Evolutionary conservation across 176 grass and related monocot species (phyloP), one percentile per base, ranked within the genome.

Genomic region (Ensete ventricosum): DNA sequence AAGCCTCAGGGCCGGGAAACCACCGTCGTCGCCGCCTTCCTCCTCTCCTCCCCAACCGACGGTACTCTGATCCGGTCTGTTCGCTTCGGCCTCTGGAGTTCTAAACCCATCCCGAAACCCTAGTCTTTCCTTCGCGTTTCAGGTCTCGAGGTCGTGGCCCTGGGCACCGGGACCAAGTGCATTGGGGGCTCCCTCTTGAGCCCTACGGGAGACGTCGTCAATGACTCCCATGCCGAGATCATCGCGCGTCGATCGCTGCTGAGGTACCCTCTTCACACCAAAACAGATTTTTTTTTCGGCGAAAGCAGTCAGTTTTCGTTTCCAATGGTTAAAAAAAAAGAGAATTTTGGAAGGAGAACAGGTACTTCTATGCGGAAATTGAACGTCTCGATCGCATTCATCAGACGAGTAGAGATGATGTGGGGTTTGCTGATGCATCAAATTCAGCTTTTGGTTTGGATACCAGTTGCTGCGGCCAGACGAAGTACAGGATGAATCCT

Each of bases 91-190:
- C 49, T 70, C 72, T 55, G n/a, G 27, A 51, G 16, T 53, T 19
- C n/a, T 74, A 26, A 69, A 55, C 24, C 5, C 26, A 7, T 19
- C 14, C 14, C 25, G 14, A 34, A 52, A 16, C 17, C 67, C 20
- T 72, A 52, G 16, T 71, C 20, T 72, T 12, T 71, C 53, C 5
- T 49, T 81, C 66, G 21, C 11, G 63, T 77, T 17, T 24, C 69
- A 86, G 80, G 78, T 20, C 55, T 87, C 23, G 80, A 82, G 23
- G 83, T 92, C 27, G 85, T 90, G 6, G 78, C 87, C 11, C 69
- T 93, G 9, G 94, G 83, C 25, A 97, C 94, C 11, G 90, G 94
- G 9, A 97, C 94, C 77, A 93, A 97, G 77, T 97, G 94, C 73
- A 85, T 97, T 9, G 90, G 90, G 14, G 83, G 87, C 17, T 82